These are phyloP conservation scores for Fonsecaea pedrosoi DNA, from an alignment of 2,329 filamentous ascomycete species.

Conservation along the genomic window DNA sequence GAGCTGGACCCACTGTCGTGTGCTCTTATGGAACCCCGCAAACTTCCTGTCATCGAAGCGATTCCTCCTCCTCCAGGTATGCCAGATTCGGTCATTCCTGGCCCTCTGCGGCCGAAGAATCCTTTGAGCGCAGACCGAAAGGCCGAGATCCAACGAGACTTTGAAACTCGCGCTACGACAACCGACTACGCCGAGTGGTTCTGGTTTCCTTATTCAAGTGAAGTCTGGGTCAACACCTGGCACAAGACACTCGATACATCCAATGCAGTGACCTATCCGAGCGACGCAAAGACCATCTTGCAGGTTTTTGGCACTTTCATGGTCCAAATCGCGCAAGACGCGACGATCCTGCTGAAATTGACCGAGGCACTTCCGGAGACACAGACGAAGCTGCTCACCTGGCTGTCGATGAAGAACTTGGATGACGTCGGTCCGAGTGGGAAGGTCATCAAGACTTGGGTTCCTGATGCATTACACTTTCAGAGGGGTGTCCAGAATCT, in stretches of 20 bases:
- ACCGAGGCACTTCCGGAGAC: conserved; percentile 29
- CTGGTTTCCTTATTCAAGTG: conserved; percentile 57
- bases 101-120: conserved; percentile 28
- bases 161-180: conserved; percentile 49
- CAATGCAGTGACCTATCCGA: conserved; percentile 31
- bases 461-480: conserved; percentile 58
- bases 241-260: conserved; percentile 42
- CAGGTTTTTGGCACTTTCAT: conserved; percentile 35
- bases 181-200: conserved; percentile 60
- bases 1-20: conserved; percentile 58
- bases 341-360: conserved; percentile 27
- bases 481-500: conserved; percentile 57
- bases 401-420: conserved; percentile 37
- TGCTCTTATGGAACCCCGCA: conserved; percentile 54
- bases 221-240: conserved; percentile 58
- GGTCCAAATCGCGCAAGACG: conserved; percentile 33
- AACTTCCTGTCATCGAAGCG: conserved; percentile 43
- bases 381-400: conserved; percentile 35
- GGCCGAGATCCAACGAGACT: conserved; percentile 44
- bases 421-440: conserved; percentile 32
- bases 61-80: conserved; percentile 35
- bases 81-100: conserved; percentile 30
- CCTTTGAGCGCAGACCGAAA: conserved; percentile 29
- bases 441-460: conserved; percentile 49
- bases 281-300: conserved; percentile 32